Evolutionary conservation across 148 eudicot genomes (phyloP), one percentile per base, ranked within the genome.

Genomic region (Heliamphora exappendiculata): DNA sequence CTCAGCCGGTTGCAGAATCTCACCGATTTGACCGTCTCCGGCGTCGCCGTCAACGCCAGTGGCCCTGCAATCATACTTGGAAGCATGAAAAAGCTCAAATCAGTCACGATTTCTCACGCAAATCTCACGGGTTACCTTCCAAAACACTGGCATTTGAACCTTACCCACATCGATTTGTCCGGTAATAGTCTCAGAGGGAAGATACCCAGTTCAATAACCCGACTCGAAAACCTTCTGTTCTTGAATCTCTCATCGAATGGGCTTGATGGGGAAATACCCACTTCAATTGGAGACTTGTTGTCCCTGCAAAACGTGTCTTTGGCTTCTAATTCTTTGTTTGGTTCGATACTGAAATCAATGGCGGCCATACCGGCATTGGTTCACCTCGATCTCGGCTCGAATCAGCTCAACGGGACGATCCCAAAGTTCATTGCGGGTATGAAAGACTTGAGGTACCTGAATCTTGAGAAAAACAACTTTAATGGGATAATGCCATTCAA

Each of bases 401-500:
- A 94, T 62, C 87, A 87, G 78, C 78, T 94, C 70, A 94, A 89
- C 57, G 98, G 97, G 47, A 79, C 82, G 11, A 81, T 92, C 70
- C 98, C 97, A 0, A 76, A 53, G 8, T 89, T 94, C 78, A 75
- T 90, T 7, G 74, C 81, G 4, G 84, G 89, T 20, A 80, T 92
- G 88, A 91, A 81, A 83, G 71, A 33, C 0, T 83, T 94, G 81
- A 88, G 86, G 85, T 85, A 82, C 76, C 70, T 95, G 74, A 95
- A 92, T 80, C 94, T 91, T 5, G 93, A 86, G 78, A 88, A 78
- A 20, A 94, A 94, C 55, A 85, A 83, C 20, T 91, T 95, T 51
- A 87, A 82, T 19, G 98, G 98, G 17, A 82, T 92, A 8, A 65
- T 94, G 87, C 98, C 97, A 1, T 94, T 94, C 69, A 94, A 92